Evolutionary conservation across 192 early-diverging fungal genomes (phyloP), one percentile per base, ranked within the genome.

Genomic region (Mortierella claussenii): DNA sequence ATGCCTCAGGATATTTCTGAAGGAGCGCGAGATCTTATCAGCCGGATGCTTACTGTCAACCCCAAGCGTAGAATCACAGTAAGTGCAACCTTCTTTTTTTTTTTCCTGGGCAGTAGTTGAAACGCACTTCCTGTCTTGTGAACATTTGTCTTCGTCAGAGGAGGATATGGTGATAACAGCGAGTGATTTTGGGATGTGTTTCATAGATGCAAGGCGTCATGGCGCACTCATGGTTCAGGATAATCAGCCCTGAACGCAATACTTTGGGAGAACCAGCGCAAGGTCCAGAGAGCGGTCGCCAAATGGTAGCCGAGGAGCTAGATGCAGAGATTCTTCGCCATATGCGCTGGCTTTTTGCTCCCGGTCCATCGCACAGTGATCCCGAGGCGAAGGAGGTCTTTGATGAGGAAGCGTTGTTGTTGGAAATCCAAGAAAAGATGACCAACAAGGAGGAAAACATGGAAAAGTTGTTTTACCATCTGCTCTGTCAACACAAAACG

Each of bases 191-290:
- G n/a, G n/a, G n/a, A n/a, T n/a, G n/a, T n/a, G n/a, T n/a, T n/a
- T n/a, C n/a, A 48, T 64, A 84, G 82, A 85, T 82, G 79, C 69
- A 85, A 49, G 79, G 80, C 28, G 81, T 85, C 2, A 82, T 82
- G 69, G 56, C 67, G 21, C 83, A 85, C 60, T 79, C 83, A 26
- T 85, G 83, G 83, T 85, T 85, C 54, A 42, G 75, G 27, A 71
- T 65, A 20, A 64, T 78, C 11, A 78, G 76, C 42, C 79, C 69
- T 9, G 71, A 65, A n/a, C 63, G 57, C 18, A 75, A 75, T 23
- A 75, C 63, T 7, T 47, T 75, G 13, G 43, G 49, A n/a, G 71
- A 75, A 30, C 71, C 71, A 34, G 62, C 48, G 24, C 71, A 75
- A 24, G 63, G 60, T 20, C 63, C 56, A 6, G 63, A 66, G 21